Percentiles rank a stretch among this genome's conserved stretches.
Conservation (phyloP, 2,329 filamentous ascomycete species). For the Thelonectria rubi region DNA sequence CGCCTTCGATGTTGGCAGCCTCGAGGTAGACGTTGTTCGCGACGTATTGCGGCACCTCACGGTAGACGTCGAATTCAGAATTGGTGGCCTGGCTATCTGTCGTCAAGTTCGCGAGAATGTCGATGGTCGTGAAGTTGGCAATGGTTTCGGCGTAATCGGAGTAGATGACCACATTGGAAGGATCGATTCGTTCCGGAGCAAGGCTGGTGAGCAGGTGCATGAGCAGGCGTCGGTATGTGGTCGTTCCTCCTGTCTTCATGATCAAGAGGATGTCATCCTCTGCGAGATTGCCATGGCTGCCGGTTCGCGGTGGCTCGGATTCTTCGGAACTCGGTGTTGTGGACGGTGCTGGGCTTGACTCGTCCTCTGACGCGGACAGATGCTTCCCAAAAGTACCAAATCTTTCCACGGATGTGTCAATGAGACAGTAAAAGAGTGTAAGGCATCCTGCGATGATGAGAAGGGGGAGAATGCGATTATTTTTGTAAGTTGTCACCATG, state of each 20-base stretch:
- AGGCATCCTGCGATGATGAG: not conserved
- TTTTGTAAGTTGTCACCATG: not conserved
- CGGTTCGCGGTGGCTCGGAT: not conserved
- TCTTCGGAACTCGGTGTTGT: not conserved
- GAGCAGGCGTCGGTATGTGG: slow-evolving; percentile 40
- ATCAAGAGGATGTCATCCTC: slow-evolving; percentile 38
- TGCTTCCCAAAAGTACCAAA: not conserved
- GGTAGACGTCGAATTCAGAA: slow-evolving; percentile 39
- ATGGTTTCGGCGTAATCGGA: slow-evolving; percentile 34
- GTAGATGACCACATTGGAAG: slow-evolving; percentile 36
- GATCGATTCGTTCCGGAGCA: slow-evolving; percentile 21
- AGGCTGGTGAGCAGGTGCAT: slow-evolving; percentile 36
- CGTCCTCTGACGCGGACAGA: not conserved
- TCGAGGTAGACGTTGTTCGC: slow-evolving; percentile 38
- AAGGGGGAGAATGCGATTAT: not conserved
- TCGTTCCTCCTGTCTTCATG: slow-evolving; percentile 40
- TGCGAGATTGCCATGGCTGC: not conserved
- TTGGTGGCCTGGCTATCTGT: slow-evolving; percentile 10
- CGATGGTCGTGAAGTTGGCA: slow-evolving; percentile 33
- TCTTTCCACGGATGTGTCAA: not conserved
- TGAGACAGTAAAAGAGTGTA: not conserved
- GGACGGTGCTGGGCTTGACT: not conserved
- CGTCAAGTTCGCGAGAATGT: slow-evolving; percentile 38
- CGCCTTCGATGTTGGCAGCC: slow-evolving; percentile 33
- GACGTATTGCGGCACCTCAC: slow-evolving; percentile 36